Base-by-base conservation (phyloP, 805 yeast genomes). In the Babjeviella inositovora region DNA sequence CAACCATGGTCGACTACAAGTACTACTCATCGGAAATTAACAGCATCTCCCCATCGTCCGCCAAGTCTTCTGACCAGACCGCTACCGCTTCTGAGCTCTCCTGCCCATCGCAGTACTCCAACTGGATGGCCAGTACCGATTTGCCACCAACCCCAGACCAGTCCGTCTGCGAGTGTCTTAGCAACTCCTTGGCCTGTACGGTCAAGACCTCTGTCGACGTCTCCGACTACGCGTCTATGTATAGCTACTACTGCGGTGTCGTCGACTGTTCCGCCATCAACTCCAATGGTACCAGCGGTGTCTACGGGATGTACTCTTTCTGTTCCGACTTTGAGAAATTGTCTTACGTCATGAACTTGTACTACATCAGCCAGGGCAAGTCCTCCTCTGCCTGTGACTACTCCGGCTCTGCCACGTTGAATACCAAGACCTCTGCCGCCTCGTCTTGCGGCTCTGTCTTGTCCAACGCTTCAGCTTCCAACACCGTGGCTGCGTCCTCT, bases 91-190 rank as follows among this genome's bases (percentile, higher is more conserved):
- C 48, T 8, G 38, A 47, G n/a, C 23, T 53, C 10, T 34, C 45
- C 8, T 69, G 77, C 45, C 75, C 76, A 17, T 37, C 65, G 3
- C 33, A 63, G 27, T 60, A 52, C 27, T 17, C 45, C 7, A 37
- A 64, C 45, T 77, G 90, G 90, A 48, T 50, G 27, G 90, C 84
- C 26, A 45, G 70, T 15, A 57, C 73, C n/a, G 47, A 39, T 15
- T 57, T 77, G 41, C 92, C 92, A 39, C 92, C 90, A 47, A 71
- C 82, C 25, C 92, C 92, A 33, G 62, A 75, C 38, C 43, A 59
- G 23, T 58, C 44, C 21, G 54, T 64, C 26, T 77, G 90, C 59
- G 52, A 60, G 29, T 77, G 92, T 57, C 55, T 74, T 54, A 39
- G 58, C 17, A 35, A 38, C 14, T 50, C 82, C 8, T 53, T 62